These are phyloP conservation scores for Phytophthora aleatoria DNA, from an alignment of 352 stramenopile species.

Conservation along the genomic window DNA sequence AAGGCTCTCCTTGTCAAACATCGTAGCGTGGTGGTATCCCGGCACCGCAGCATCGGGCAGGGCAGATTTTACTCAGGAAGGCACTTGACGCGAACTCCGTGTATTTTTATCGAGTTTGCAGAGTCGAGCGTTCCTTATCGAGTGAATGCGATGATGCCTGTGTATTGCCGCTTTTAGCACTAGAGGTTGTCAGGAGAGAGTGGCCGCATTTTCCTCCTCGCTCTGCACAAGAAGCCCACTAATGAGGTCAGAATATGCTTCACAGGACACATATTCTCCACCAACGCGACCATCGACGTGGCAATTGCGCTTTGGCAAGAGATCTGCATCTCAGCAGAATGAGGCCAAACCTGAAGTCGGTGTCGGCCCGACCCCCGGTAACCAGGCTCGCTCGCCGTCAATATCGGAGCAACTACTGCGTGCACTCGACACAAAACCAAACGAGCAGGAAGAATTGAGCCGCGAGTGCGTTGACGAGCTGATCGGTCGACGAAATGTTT, in stretches of 20 bases:
- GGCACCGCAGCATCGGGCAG: conserved; percentile 11
- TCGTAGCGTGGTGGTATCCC: not conserved
- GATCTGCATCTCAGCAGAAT: conserved; percentile 11
- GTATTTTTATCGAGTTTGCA: conserved; percentile 34
- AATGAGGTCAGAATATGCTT: conserved; percentile 18
- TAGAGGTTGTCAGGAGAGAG: too few species aligned
- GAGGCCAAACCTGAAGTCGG: conserved; percentile 2
- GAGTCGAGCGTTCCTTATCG: conserved; percentile 9
- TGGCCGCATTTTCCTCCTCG: conserved; percentile 1
- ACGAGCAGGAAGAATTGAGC: conserved; percentile 38
- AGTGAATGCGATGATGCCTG: conserved; percentile 8
- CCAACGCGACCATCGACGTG: conserved; percentile 49
- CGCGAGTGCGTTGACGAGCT: conserved; percentile 55
- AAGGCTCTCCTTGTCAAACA: conserved; percentile 72
- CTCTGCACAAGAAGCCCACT: not conserved
- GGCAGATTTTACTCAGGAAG: not conserved
- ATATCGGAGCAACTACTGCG: conserved; percentile 48
- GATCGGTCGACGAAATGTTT: conserved; percentile 64
- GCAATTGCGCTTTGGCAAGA: conserved; percentile 65
- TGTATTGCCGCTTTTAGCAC: conserved; percentile 20
- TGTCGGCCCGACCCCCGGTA: not conserved
- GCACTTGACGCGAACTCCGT: too few species aligned
- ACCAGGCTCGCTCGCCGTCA: conserved; percentile 26
- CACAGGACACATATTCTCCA: conserved; percentile 26
- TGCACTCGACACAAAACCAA: conserved; percentile 33